Evolutionary conservation across 1,139 yeast genomes (phyloP), one percentile per base, ranked within the genome.

Genomic region (Yamadazyma atlantica): DNA sequence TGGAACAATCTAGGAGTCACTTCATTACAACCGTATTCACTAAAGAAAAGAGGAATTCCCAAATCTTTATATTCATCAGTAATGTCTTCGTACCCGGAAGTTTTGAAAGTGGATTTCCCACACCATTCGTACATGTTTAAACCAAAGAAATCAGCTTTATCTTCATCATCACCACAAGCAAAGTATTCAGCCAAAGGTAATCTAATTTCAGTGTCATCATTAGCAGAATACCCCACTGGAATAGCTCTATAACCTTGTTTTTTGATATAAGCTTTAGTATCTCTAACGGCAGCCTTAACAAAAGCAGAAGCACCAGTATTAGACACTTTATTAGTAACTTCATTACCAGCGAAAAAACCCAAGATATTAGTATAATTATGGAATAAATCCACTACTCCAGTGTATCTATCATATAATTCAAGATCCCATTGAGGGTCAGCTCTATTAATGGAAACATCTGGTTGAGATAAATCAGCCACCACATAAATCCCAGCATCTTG

Each of bases 111-210:
- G 19, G 92, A 78, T 32, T 64, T 53, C 49, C 96, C 96, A 75
- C 97, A 89, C 96, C 96, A 89, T 69, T 85, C 94, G 73, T 89
- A 89, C 88, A 85, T 85, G 78, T 89, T 89, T 57, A 88, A 82
- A 69, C 96, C 96, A 61, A 85, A 88, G 71, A 89, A 87, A 64
- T 89, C 96, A 40, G 94, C 94, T 50, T 75, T 73, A 33, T 62
- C 81, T 38, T 74, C 82, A 17, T 61, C 64, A 43, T 72, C 78
- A 61, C 92, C 92, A 67, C 96, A 87, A 56, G 86, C 78, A 62
- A 88, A 84, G 70, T 85, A 88, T 58, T 82, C 82, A 38, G 95
- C 95, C 48, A 85, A 75, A 29, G 78, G 65, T 45, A 74, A 76
- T 59, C 95, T 79, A 54, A 84, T 85, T 32, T 74, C 75, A 31